Conservation (phyloP, 768 basidiomycete species). For the Pleurotus giganteus region DNA sequence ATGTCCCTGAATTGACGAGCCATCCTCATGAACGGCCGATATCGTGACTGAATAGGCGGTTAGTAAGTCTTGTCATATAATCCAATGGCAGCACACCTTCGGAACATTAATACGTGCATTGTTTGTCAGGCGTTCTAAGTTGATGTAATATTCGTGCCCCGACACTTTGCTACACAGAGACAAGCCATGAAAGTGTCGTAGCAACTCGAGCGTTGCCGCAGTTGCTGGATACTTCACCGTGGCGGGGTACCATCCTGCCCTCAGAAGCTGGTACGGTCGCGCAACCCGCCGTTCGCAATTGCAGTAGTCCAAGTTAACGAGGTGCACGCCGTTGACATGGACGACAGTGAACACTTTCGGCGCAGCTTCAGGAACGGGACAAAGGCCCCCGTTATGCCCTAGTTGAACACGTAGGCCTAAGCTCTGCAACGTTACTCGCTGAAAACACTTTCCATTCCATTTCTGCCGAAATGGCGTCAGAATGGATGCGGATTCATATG, state of each 20-base stretch:
- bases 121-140: conserved; percentile 11
- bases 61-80: not conserved
- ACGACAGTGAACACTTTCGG: conserved; percentile 17
- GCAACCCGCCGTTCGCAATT: conserved; percentile 12
- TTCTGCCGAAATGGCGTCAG: not conserved
- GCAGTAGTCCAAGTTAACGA: conserved; percentile 21
- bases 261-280: not conserved
- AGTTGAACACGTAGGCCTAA: conserved; percentile 23
- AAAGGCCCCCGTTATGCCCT: conserved; percentile 18
- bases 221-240: conserved; percentile 15
- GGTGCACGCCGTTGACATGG: conserved; percentile 23
- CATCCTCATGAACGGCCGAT: conserved; percentile 22
- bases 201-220: conserved; percentile 8
- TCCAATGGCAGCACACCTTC: conserved; percentile 16
- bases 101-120: conserved; percentile 21
- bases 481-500: not conserved
- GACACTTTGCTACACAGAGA: conserved; percentile 16
- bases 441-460: conserved; percentile 12
- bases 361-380: conserved; percentile 6
- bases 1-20: conserved; percentile 22
- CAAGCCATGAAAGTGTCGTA: conserved; percentile 10
- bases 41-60: conserved; percentile 22
- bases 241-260: conserved; percentile 16
- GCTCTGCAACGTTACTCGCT: not conserved
- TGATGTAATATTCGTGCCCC: conserved; percentile 16